phyloP scores from a whole-genome alignment of 129 eudicot species.

The Flaveria sonorensis region DNA sequence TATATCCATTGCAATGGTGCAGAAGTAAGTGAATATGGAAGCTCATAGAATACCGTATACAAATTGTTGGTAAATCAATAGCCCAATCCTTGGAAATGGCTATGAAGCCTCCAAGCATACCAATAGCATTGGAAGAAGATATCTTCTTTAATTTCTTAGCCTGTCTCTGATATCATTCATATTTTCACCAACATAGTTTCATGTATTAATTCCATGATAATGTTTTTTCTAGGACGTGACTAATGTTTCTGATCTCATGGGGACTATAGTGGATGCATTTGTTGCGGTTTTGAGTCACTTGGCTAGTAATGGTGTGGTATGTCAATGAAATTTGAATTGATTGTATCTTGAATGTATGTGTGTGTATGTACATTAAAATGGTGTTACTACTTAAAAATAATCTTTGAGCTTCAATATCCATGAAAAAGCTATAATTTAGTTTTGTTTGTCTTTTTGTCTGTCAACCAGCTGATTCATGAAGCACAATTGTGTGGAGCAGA shows the following conservation, averaged over 20 bases:
- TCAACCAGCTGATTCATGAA: slow-evolving; percentile 66
- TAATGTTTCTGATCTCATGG: slow-evolving; percentile 43
- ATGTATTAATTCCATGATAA: slow-evolving; percentile 12
- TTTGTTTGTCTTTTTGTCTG: slow-evolving; percentile 25
- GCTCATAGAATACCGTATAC: not conserved
- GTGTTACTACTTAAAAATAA: slow-evolving; percentile 11
- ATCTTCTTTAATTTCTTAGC: slow-evolving; percentile 14
- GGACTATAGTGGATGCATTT: slow-evolving; percentile 63
- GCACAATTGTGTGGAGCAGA: slow-evolving; percentile 69
- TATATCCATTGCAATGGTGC: slow-evolving; percentile 51
- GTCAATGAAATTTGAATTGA: slow-evolving; percentile 19
- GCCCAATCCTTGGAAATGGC: slow-evolving; percentile 2
- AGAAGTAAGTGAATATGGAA: slow-evolving; percentile 62
- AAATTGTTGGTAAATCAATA: not conserved
- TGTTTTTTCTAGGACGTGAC: slow-evolving; percentile 50
- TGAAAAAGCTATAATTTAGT: slow-evolving; percentile 3
- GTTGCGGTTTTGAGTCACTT: slow-evolving; percentile 62
- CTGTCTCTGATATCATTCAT: not conserved
- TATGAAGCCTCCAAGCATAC: slow-evolving; percentile 16
- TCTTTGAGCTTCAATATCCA: slow-evolving; percentile 21
- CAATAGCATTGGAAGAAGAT: slow-evolving; percentile 6
- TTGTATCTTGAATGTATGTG: slow-evolving; percentile 12
- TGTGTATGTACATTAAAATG: slow-evolving; percentile 18
- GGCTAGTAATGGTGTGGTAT: slow-evolving; percentile 66
- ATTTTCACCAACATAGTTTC: slow-evolving; percentile 1